Evolutionary conservation across 179 eudicot species (phyloP).

Genomic region (Actinidia arguta): DNA sequence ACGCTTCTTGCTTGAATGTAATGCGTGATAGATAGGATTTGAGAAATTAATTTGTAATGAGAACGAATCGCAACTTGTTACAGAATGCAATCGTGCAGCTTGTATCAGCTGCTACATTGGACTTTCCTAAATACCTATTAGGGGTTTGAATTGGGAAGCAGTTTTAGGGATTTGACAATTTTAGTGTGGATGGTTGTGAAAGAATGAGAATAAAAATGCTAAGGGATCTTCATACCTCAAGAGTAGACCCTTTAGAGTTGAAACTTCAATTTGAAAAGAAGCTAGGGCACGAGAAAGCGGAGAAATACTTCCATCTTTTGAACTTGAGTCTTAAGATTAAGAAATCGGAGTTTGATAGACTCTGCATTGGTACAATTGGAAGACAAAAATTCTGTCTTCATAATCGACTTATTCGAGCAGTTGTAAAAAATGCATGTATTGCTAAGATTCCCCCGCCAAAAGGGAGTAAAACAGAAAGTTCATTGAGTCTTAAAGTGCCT

Average conservation of each 20-base stretch:
- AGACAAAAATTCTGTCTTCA: constrained; percentile 71
- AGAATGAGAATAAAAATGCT: constrained; percentile 46
- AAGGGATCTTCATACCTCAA: constrained; percentile 50
- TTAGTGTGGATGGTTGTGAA: constrained; percentile 38
- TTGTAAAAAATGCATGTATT: constrained; percentile 61
- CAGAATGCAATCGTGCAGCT: too few relatives aligned
- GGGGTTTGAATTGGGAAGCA: too few relatives aligned
- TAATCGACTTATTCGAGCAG: constrained; percentile 66
- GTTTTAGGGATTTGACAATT: too few relatives aligned
- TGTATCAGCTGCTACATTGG: too few relatives aligned
- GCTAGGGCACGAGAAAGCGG: constrained; percentile 62
- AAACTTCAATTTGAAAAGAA: constrained; percentile 59
- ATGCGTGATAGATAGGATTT: too few relatives aligned
- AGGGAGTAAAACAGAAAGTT: constrained; percentile 31
- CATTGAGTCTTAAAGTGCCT: constrained; percentile 46
- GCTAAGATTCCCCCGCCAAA: constrained; percentile 64
- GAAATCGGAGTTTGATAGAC: constrained; percentile 66
- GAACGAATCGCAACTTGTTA: too few relatives aligned
- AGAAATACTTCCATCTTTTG: constrained; percentile 62
- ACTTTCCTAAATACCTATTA: too few relatives aligned
- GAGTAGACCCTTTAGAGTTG: constrained; percentile 56
- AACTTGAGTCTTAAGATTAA: constrained; percentile 48
- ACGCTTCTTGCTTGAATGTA: too few relatives aligned
- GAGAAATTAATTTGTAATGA: too few relatives aligned
- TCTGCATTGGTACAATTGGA: constrained; percentile 60